Evolutionary conservation across 1,284 basidiomycete genomes (phyloP).

Genomic region (Mycocalia duriaeana): DNA sequence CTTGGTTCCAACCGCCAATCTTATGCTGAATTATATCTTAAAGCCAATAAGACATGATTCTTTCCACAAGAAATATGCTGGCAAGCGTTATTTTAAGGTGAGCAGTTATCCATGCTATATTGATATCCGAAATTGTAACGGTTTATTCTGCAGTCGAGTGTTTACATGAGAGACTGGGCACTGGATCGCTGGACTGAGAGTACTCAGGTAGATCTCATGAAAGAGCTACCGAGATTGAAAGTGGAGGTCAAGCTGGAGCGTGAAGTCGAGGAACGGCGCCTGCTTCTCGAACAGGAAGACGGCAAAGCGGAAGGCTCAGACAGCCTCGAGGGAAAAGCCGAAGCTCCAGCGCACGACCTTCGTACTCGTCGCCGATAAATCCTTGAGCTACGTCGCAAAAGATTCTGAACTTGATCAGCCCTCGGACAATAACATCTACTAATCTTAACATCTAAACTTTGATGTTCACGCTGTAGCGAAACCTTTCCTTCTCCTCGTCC

Average conservation of each 20-base stretch:
- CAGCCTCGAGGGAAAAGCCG: neutral
- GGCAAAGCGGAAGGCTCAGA: conserved; percentile 12
- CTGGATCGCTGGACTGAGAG: conserved; percentile 55
- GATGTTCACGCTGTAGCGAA: no score
- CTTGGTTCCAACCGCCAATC: conserved; percentile 81
- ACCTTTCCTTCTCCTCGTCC: no score
- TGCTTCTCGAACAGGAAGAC: conserved; percentile 11
- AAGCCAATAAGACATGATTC: conserved; percentile 71
- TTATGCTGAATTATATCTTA: conserved; percentile 92
- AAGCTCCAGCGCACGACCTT: neutral
- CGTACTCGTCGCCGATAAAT: neutral
- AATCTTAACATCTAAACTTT: no score
- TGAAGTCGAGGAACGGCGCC: conserved; percentile 21
- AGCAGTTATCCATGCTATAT: conserved; percentile 9
- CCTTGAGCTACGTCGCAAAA: no score
- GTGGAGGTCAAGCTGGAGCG: conserved; percentile 38
- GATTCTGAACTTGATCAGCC: no score
- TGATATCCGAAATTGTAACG: conserved; percentile 1
- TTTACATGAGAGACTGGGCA: conserved; percentile 52
- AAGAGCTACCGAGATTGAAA: conserved; percentile 52
- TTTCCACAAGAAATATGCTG: conserved; percentile 81
- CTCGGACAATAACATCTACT: no score
- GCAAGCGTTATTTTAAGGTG: conserved; percentile 61
- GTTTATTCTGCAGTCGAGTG: conserved; percentile 24
- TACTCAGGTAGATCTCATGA: conserved; percentile 43